phyloP scores from a whole-genome alignment of 2,329 filamentous ascomycete genomes.

The Colletotrichum paranaense region DNA sequence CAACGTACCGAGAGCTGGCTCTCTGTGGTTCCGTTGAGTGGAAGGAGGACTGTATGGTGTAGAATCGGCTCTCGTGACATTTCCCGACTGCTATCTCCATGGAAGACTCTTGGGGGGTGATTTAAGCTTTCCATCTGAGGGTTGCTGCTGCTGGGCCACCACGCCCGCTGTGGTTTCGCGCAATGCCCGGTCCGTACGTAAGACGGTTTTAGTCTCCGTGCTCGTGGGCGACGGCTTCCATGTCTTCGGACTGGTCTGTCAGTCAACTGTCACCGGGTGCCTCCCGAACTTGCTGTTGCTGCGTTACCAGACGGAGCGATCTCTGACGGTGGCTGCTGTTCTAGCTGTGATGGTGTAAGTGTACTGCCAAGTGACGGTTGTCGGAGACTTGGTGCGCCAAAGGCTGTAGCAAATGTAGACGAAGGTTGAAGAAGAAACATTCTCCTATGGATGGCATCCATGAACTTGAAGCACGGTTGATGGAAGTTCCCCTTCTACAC shows the following conservation, averaged over 20 bases:
- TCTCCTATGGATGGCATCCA: neutral
- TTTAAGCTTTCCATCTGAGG: slow-evolving; percentile 30
- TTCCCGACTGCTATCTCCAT: neutral
- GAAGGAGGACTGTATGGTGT: neutral
- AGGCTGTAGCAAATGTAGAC: neutral
- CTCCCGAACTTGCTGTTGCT: slow-evolving; percentile 11
- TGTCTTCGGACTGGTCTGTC: neutral
- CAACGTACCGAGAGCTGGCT: neutral
- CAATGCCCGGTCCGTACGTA: slow-evolving; percentile 30
- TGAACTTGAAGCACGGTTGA: neutral
- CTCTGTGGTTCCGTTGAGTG: neutral
- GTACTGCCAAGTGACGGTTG: slow-evolving; percentile 1
- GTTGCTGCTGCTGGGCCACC: slow-evolving; percentile 11
- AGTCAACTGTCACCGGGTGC: slow-evolving; percentile 13
- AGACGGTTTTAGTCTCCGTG: slow-evolving; percentile 21
- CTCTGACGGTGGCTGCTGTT: neutral
- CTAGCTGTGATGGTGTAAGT: slow-evolving; percentile 10
- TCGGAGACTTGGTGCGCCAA: neutral
- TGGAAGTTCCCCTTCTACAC: no score
- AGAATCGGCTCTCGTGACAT: neutral
- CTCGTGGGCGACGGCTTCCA: slow-evolving; percentile 2
- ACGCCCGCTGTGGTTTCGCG: slow-evolving; percentile 28
- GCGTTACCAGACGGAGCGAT: slow-evolving; percentile 19
- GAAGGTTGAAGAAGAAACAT: neutral
- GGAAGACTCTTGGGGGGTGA: neutral